Evolutionary conservation across 768 basidiomycete genomes (phyloP).

Genomic region (button mushroom (Agaricus bisporus)): DNA sequence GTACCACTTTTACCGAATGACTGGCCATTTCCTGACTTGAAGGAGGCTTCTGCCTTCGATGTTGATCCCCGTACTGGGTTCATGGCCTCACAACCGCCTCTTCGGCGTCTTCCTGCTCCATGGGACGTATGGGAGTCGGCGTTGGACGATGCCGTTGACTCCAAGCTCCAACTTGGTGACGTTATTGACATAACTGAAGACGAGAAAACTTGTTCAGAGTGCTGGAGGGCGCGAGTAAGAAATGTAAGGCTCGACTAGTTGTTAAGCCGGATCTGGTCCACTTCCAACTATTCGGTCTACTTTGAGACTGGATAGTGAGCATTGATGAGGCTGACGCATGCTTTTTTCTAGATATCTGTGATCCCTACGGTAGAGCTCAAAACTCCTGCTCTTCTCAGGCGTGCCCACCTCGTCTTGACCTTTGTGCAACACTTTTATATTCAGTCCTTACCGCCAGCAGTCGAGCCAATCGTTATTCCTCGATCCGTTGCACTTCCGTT

Average conservation of each 20-base stretch:
- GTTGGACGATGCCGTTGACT: constrained; percentile 43
- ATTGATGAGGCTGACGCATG: background rate
- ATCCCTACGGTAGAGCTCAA: constrained; percentile 40
- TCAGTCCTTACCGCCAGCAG: constrained; percentile 50
- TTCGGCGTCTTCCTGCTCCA: constrained; percentile 47
- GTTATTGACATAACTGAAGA: constrained; percentile 35
- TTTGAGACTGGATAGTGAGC: background rate
- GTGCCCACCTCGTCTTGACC: constrained; percentile 72
- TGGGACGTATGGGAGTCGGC: constrained; percentile 73
- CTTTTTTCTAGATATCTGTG: constrained; percentile 41
- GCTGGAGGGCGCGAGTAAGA: constrained; percentile 49
- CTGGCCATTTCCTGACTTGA: constrained; percentile 23
- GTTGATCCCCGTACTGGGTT: constrained; percentile 90
- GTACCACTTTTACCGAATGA: background rate
- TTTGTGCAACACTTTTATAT: constrained; percentile 80
- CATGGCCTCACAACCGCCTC: constrained; percentile 75
- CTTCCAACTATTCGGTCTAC: background rate
- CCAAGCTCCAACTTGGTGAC: constrained; percentile 55
- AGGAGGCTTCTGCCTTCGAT: constrained; percentile 79
- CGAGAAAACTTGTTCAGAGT: constrained; percentile 37
- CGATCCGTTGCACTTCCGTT: constrained; percentile 70
- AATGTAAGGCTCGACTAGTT: constrained; percentile 29
- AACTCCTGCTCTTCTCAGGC: constrained; percentile 58
- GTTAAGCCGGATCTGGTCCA: background rate
- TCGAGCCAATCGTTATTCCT: constrained; percentile 59